Evolutionary conservation across 345 rosid species (phyloP).

Genomic region (Acer saccharum): DNA sequence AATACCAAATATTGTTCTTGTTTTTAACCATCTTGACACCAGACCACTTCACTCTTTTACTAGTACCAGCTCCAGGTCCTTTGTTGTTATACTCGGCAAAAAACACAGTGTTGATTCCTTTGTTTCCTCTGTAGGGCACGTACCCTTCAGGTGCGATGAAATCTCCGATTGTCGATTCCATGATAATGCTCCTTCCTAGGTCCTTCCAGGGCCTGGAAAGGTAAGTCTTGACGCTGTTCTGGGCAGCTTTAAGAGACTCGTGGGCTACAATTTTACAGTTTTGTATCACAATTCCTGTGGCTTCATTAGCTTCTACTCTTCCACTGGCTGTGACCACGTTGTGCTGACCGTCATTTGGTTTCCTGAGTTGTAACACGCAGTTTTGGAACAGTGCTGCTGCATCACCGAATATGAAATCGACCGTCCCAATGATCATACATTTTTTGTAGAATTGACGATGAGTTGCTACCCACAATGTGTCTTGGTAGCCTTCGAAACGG

Average conservation of each 20-base stretch:
- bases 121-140: slow-evolving; percentile 58
- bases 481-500: slow-evolving; percentile 77
- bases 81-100: slow-evolving; percentile 73
- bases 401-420: slow-evolving; percentile 91
- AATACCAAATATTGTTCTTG: slow-evolving; percentile 54
- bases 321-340: slow-evolving; percentile 75
- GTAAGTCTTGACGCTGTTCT: slow-evolving; percentile 50
- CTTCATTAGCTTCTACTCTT: slow-evolving; percentile 53
- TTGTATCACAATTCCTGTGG: slow-evolving; percentile 80
- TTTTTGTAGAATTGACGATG: slow-evolving; percentile 82
- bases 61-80: slow-evolving; percentile 55
- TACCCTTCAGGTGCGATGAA: slow-evolving; percentile 78
- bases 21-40: slow-evolving; percentile 50
- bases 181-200: slow-evolving; percentile 65
- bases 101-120: slow-evolving; percentile 50
- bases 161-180: slow-evolving; percentile 71
- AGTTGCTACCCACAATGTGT: slow-evolving; percentile 69
- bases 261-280: slow-evolving; percentile 58
- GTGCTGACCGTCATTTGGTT: slow-evolving; percentile 54
- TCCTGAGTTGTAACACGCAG: slow-evolving; percentile 59
- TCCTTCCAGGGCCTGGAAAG: slow-evolving; percentile 82
- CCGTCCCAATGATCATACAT: slow-evolving; percentile 69
- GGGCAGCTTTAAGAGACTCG: slow-evolving; percentile 40
- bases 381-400: slow-evolving; percentile 79
- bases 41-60: slow-evolving; percentile 69